Evolutionary conservation across 768 basidiomycete genomes (phyloP), one percentile per base, ranked within the genome.

Genomic region (Trametes coccinea): DNA sequence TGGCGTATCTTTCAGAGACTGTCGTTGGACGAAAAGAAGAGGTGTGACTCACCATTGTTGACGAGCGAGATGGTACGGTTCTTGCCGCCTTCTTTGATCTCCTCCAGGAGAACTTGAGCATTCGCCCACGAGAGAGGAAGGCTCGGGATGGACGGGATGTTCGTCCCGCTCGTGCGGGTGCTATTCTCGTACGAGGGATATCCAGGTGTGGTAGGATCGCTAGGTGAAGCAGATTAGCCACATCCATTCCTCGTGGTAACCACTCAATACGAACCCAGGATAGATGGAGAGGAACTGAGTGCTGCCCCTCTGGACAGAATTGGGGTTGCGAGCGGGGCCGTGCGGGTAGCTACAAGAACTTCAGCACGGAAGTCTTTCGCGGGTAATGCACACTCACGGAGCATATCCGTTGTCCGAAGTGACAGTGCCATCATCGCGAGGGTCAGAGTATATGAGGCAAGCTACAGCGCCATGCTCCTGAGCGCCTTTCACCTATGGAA

Each of bases 41-140:
- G 31, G 16, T 2, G 37, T 43, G 16, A 60, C 71, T 41, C 49
- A 81, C 82, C 82, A 64, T 86, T 75, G 71, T 90, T 92, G 27
- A 82, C 78, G 10, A 92, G 73, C 56, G 78, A 77, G 27, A 90
- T 76, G 10, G 76, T 76, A 14, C 73, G 77, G 52, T 80, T 70
- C 70, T 74, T 30, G 61, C 80, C 81, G 11, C 75, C 72, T 10
- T 82, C 78, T 43, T 77, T 70, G 29, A 86, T 71, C 53, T 80
- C 78, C 47, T 78, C 70, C 34, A 89, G 71, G 3, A 92, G 73
- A 8, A 80, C 79, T 53, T 83, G 71, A 0, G 93, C 95, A 69
- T 95, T 96, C 48, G 79, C 75, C 88, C 92, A 95, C 0, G 90
- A 92, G 64, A 97, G 84, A 0, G 96, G 96, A n/a, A 98, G 74